Conservation (phyloP, 768 basidiomycete species). For the Phaeotremella skinneri region DNA sequence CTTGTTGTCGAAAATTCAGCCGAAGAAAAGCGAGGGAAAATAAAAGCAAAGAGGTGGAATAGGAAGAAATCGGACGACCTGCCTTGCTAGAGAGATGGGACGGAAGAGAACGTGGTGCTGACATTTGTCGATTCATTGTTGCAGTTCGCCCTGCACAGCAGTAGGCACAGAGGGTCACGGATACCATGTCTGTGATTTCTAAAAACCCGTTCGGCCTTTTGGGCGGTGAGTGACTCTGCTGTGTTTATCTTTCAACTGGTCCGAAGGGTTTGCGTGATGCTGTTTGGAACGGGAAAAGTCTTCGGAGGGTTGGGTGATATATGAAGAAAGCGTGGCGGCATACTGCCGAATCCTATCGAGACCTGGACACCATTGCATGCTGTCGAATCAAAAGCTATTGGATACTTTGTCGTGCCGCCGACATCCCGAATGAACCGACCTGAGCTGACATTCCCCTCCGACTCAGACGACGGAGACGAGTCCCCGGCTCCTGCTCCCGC, state of each 20-base stretch:
- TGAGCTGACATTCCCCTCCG: not conserved
- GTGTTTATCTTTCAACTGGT: not conserved
- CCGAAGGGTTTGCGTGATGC: not conserved
- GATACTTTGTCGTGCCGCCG: not conserved
- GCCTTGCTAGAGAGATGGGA: too few relatives aligned
- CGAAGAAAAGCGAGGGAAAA: not conserved
- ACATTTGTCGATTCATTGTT: too few relatives aligned
- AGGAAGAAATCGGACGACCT: too few relatives aligned
- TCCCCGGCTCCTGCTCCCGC: slow-evolving; percentile 34
- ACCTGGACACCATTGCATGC: too few relatives aligned
- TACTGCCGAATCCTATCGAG: not conserved
- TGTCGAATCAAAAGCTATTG: not conserved
- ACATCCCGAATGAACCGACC: not conserved
- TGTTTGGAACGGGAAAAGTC: not conserved
- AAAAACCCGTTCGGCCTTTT: slow-evolving; percentile 48
- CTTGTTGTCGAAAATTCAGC: too few relatives aligned
- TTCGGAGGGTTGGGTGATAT: not conserved
- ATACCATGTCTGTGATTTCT: slow-evolving; percentile 42
- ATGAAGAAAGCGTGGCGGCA: not conserved
- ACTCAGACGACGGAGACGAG: slow-evolving; percentile 43
- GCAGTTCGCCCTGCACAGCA: slow-evolving; percentile 5
- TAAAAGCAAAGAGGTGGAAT: not conserved
- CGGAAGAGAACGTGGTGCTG: too few relatives aligned
- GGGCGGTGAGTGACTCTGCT: slow-evolving; percentile 33
- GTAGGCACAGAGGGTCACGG: slow-evolving; percentile 1